Percentiles rank a stretch among this genome's conserved stretches.
phyloP scores from a whole-genome alignment of 768 basidiomycete species.

The Gautieria morchelliformis region DNA sequence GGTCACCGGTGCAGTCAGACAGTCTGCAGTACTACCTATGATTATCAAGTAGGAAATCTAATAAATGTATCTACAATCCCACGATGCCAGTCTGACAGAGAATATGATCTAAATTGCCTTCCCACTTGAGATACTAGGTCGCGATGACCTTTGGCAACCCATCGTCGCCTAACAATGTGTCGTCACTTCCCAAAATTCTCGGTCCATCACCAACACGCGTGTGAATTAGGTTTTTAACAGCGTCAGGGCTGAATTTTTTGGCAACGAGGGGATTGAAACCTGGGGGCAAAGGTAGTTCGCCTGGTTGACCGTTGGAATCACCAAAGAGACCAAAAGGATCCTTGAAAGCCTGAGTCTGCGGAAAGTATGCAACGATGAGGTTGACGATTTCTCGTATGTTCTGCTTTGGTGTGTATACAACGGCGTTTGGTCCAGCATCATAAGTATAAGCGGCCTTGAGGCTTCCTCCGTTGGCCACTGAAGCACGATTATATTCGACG shows the following conservation, averaged over 20 bases:
- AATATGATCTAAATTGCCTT: too few species aligned
- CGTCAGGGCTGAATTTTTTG: constrained; percentile 59
- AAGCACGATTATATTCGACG: constrained; percentile 85
- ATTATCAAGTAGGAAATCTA: too few species aligned
- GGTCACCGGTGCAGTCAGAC: too few species aligned
- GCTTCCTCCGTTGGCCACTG: constrained; percentile 43
- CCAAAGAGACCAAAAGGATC: constrained; percentile 63
- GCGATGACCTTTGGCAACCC: constrained; percentile 45
- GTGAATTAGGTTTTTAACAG: constrained; percentile 86
- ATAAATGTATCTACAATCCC: too few species aligned
- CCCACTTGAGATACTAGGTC: too few species aligned
- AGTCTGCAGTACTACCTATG: too few species aligned
- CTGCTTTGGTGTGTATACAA: constrained; percentile 79
- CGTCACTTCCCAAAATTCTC: constrained; percentile 49
- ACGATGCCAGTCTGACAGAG: too few species aligned
- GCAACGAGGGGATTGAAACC: constrained; percentile 79
- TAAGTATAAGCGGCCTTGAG: constrained; percentile 96
- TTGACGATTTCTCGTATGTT: constrained; percentile 72
- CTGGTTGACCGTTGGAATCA: constrained; percentile 30
- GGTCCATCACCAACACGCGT: constrained; percentile 92
- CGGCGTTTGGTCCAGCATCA: constrained; percentile 97
- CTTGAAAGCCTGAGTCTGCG: constrained; percentile 66
- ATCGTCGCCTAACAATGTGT: constrained; percentile 53
- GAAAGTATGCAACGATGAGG: constrained; percentile 79
- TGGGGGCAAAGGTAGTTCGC: constrained; percentile 36